Base-by-base conservation (phyloP, 768 basidiomycete genomes). In the Mrakia gelida region DNA sequence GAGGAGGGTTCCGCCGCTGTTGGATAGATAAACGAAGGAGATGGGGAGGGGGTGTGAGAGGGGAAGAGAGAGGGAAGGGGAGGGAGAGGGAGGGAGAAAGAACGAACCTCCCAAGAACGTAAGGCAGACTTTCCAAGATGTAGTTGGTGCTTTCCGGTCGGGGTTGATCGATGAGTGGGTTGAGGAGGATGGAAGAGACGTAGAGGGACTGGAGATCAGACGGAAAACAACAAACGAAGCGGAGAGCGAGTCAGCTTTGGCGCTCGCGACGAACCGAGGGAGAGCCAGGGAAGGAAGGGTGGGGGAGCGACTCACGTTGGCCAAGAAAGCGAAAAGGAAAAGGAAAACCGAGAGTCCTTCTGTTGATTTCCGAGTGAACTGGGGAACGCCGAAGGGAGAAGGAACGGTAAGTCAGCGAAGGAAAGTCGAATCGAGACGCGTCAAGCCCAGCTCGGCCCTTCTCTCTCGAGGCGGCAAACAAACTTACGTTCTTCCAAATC, bases 401-500 rank as follows among this genome's bases (percentile, higher is more conserved):
- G 30, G 10, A 80, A 38, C 71, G 74, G 79, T 1, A 73, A 43
- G 63, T 68, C 30, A 32, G 70, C 45, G 41, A 71, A 43, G 63
- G 72, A 32, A 41, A 70, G 73, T 56, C 79, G 73, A 76, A 18
- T 11, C 56, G n/a, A 34, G 62, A 77, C n/a, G 8, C 32, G 56
- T 41, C 45, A 8, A 38, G 38, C 38, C 26, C 18, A 65, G 0
- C 28, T 15, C 18, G 41, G 11, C 11, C 45, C 45, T 45, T 8
- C 70, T 18, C 23, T 52, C 45, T 5, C 18, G 5, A 6, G 45
- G 68, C 54, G 52, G n/a, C n/a, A n/a, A n/a, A n/a, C n/a, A n/a
- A n/a, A 34, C 94, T 83, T 84, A 97, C 95, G 82, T 98, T 98
- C 85, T 95, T 96, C 97, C 97, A 98, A 80, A 99, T 97, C 84